Conservation (phyloP, 2,329 filamentous ascomycete genomes). For the Sporothrix brunneoviolacea region DNA sequence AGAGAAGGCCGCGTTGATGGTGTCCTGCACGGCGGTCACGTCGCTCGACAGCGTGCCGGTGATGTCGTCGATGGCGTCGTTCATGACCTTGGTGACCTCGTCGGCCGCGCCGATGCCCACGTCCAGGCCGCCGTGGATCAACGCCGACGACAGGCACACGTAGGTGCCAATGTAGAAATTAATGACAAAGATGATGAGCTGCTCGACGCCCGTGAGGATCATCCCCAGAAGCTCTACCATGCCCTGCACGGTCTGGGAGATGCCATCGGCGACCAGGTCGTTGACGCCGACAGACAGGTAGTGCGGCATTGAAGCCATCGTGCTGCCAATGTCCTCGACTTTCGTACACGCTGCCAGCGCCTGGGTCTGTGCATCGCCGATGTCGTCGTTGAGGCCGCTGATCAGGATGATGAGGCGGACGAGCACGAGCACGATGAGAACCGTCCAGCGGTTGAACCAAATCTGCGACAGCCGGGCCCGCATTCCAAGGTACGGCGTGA, state of each 20-base stretch:
- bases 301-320: slow-evolving; percentile 97
- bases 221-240: slow-evolving; percentile 74
- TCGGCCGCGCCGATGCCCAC: slow-evolving; percentile 45
- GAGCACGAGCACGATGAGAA: slow-evolving; percentile 80
- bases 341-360: slow-evolving; percentile 84
- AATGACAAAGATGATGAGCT: slow-evolving; percentile 85
- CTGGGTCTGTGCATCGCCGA: slow-evolving; percentile 69
- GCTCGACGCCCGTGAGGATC: slow-evolving; percentile 74
- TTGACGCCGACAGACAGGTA: slow-evolving; percentile 89
- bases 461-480: slow-evolving; percentile 85
- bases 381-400: slow-evolving; percentile 62
- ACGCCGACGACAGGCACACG: slow-evolving; percentile 78
- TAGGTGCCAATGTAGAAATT: slow-evolving; percentile 88
- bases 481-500: slow-evolving; percentile 89
- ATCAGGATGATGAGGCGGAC: slow-evolving; percentile 73
- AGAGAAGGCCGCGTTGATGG: slow-evolving; percentile 51
- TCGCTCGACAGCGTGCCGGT: slow-evolving; percentile 50
- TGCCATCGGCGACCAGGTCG: slow-evolving; percentile 68
- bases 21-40: slow-evolving; percentile 33
- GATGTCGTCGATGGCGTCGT: slow-evolving; percentile 45
- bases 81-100: slow-evolving; percentile 39
- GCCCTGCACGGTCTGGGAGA: slow-evolving; percentile 73
- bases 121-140: slow-evolving; percentile 71
- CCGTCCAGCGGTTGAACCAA: slow-evolving; percentile 97
- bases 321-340: slow-evolving; percentile 86